These are phyloP conservation scores for Vigna hirtella DNA, from an alignment of 306 rosid species.

Conservation along the genomic window DNA sequence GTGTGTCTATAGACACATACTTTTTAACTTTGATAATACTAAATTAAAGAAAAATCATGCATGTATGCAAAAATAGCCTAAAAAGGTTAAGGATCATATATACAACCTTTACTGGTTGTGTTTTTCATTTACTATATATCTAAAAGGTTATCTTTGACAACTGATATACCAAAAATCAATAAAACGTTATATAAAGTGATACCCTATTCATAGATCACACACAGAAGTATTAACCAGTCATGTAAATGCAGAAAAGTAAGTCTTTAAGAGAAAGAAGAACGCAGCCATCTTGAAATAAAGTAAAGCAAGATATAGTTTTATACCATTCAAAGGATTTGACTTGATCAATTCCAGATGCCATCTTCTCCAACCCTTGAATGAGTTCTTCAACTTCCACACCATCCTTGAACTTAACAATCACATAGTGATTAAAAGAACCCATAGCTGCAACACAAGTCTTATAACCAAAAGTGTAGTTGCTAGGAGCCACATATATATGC, in stretches of 20 bases:
- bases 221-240: not conserved
- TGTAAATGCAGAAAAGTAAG: not conserved
- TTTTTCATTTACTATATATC: not conserved
- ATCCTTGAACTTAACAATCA: slow-evolving; percentile 83
- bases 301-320: not conserved
- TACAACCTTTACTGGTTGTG: not conserved
- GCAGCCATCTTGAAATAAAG: not conserved
- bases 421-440: slow-evolving; percentile 87
- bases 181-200: not conserved
- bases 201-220: not conserved
- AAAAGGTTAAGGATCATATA: not conserved
- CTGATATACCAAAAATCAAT: not conserved
- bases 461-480: slow-evolving; percentile 31
- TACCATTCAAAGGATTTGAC: slow-evolving; percentile 90
- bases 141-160: not conserved
- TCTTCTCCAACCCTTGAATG: slow-evolving; percentile 63
- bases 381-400: slow-evolving; percentile 68
- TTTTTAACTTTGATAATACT: no score
- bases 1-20: no score
- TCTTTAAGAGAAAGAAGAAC: not conserved
- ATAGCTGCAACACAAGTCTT: slow-evolving; percentile 40
- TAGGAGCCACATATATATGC: slow-evolving; percentile 49
- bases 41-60: not conserved
- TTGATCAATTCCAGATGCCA: slow-evolving; percentile 65
- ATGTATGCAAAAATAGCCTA: not conserved